A percentile compares a stretch with the other conserved stretches of the same genome.
phyloP scores from a whole-genome alignment of 2,329 filamentous ascomycete species.

The Akanthomyces muscarius region DNA sequence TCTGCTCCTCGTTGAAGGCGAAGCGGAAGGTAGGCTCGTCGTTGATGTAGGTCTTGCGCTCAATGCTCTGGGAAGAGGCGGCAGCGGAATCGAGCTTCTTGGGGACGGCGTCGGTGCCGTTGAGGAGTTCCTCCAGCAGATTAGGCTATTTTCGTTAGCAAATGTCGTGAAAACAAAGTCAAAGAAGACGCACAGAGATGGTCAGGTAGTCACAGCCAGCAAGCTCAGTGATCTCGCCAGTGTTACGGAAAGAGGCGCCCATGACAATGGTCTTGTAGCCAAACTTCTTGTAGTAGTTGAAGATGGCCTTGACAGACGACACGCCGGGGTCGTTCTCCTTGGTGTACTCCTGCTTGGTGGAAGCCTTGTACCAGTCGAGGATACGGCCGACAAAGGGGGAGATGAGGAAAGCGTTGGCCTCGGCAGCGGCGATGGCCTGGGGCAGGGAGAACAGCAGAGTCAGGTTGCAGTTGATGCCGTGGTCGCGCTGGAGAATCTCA shows the following conservation, averaged over 20 bases:
- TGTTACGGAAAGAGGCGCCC: slow-evolving; percentile 97
- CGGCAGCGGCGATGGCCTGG: slow-evolving; percentile 93
- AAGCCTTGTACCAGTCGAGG: slow-evolving; percentile 98
- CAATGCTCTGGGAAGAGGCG: slow-evolving; percentile 66
- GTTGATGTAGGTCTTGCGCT: slow-evolving; percentile 88
- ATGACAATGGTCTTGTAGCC: slow-evolving; percentile 99
- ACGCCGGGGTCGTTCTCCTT: slow-evolving; percentile 94
- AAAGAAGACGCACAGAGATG: slow-evolving; percentile 68
- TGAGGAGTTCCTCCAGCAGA: slow-evolving; percentile 90
- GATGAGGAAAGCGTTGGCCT: slow-evolving; percentile 95
- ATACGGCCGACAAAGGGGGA: slow-evolving; percentile 99
- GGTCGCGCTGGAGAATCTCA: slow-evolving; percentile 90
- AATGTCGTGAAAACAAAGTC: slow-evolving; percentile 20
- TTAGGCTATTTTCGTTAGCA: slow-evolving; percentile 59
- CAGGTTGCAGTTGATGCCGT: slow-evolving; percentile 97
- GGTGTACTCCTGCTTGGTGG: slow-evolving; percentile 88
- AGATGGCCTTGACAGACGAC: slow-evolving; percentile 87
- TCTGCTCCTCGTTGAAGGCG: slow-evolving; percentile 99
- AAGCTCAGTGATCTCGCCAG: slow-evolving; percentile 95
- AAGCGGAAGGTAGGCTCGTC: slow-evolving; percentile 92
- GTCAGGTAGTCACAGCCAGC: slow-evolving; percentile 98
- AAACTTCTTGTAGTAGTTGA: slow-evolving; percentile 99
- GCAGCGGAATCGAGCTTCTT: slow-evolving; percentile 80
- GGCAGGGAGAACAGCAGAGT: slow-evolving; percentile 96
- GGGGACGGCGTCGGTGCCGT: slow-evolving; percentile 75